Evolutionary conservation across 1,284 basidiomycete genomes (phyloP).

Genomic region (Sporisorium scitamineum): DNA sequence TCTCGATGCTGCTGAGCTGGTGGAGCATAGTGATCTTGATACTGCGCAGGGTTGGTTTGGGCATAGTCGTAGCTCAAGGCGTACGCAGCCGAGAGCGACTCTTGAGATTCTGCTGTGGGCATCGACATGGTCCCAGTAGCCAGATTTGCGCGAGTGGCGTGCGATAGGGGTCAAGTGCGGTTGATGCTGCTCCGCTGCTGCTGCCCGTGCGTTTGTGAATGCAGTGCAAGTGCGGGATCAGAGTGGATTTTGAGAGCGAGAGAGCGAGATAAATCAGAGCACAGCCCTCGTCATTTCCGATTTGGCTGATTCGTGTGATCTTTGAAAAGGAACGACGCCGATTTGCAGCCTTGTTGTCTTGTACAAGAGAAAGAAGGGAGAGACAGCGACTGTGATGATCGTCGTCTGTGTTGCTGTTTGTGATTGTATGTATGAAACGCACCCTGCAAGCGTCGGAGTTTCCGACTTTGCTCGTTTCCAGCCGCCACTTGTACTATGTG

Average conservation of each 20-base stretch:
- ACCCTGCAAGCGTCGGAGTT: not conserved
- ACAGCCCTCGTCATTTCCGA: slow-evolving; percentile 8
- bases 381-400: not conserved
- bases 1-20: slow-evolving; percentile 2
- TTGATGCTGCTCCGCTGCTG: not conserved
- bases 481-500: not conserved
- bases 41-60: slow-evolving; percentile 9
- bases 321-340: not conserved
- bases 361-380: not conserved
- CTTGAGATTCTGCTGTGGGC: slow-evolving; percentile 41
- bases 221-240: not conserved
- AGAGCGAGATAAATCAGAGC: not conserved
- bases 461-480: not conserved
- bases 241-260: not conserved
- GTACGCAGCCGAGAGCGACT: slow-evolving; percentile 49
- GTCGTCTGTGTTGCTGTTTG: not conserved
- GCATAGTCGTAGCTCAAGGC: slow-evolving; percentile 40
- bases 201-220: not conserved
- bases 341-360: not conserved
- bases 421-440: slow-evolving; percentile 5
- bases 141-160: not conserved
- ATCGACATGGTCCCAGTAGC: slow-evolving; percentile 28
- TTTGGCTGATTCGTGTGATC: not conserved
- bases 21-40: slow-evolving; percentile 13
- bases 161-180: not conserved